Evolutionary conservation across 2,329 filamentous ascomycete species (phyloP), one percentile per base, ranked within the genome.

Genomic region (Cercospora beticola): DNA sequence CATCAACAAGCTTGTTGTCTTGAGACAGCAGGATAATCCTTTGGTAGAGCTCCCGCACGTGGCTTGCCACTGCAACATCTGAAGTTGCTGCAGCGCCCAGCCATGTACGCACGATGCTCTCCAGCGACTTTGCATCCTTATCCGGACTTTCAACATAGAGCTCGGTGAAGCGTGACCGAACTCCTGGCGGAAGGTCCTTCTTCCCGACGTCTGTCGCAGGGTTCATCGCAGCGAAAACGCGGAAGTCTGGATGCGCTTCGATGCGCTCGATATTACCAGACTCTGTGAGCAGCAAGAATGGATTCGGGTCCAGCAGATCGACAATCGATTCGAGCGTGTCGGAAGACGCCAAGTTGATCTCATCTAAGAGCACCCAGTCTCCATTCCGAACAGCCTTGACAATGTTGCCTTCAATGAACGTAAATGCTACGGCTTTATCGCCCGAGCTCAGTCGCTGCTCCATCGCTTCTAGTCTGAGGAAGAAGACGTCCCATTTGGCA

Each of bases 211-310:
- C 95, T 3, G 95, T 99, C 5, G 95, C 95, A 31, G 95, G 95
- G 76, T 99, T 99, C 95, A 99, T 99, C 30, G 96, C 95, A 62
- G 92, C 96, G 77, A 99, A 99, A 14, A 99, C 92, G 46, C 95
- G 89, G 79, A 99, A 99, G 72, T 97, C 89, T 0, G 93, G 90
- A 79, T 99, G 94, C 0, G 94, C 95, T 69, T 90, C 86, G 40
- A 99, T 90, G 72, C 94, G 88, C 79, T 98, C 93, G 54, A 97
- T 92, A 74, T 95, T 93, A 43, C 95, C 95, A 46, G 93, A 95
- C 81, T 99, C 95, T 0, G 94, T 94, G 7, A 99, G 86, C 4
- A 99, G 82, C 57, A 99, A 89, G 0, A 92, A 97, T 1, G 94
- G 94, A 0, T 85, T 84, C 9, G 88, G 86, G 7, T 92, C 92